Conservation (phyloP, 1,139 yeast species). For the Hemisphaericaspora xylanilytica region DNA sequence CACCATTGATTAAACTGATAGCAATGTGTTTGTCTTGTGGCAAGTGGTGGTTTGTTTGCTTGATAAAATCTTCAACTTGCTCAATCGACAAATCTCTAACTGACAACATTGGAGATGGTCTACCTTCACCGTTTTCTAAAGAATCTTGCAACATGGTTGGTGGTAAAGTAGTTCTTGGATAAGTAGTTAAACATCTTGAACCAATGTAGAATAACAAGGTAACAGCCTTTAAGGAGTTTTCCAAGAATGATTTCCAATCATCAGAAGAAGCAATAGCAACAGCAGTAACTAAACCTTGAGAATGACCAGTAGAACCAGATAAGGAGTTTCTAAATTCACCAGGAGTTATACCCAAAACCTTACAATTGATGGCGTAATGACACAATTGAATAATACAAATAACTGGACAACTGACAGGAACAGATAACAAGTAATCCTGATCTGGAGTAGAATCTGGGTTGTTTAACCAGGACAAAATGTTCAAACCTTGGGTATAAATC, state of each 20-base stretch:
- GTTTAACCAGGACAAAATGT: constrained; percentile 82
- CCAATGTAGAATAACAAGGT: constrained; percentile 90
- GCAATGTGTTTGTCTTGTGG: constrained; percentile 89
- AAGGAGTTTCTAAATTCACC: constrained; percentile 76
- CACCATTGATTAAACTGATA: constrained; percentile 90
- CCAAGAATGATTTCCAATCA: constrained; percentile 80
- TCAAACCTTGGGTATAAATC: constrained; percentile 91
- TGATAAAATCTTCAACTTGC: constrained; percentile 77
- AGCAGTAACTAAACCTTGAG: constrained; percentile 96
- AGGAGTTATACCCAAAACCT: constrained; percentile 81
- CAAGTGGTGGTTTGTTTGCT: constrained; percentile 87
- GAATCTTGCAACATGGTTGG: constrained; percentile 94
- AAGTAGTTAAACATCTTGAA: constrained; percentile 82
- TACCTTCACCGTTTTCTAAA: constrained; percentile 91
- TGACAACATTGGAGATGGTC: constrained; percentile 96
- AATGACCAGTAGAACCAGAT: constrained; percentile 91
- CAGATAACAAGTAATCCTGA: constrained; percentile 80
- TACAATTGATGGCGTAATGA: constrained; percentile 87
- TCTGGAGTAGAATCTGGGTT: constrained; percentile 87
- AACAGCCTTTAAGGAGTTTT: constrained; percentile 72
- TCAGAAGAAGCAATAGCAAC: constrained; percentile 84
- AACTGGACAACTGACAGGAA: constrained; percentile 93
- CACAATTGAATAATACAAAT: constrained; percentile 94
- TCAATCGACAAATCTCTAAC: constrained; percentile 80
- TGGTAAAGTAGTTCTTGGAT: constrained; percentile 92